These are phyloP conservation scores for Apiotrichum domesticum DNA, from an alignment of 1,284 basidiomycete genomes.

Conservation along the genomic window DNA sequence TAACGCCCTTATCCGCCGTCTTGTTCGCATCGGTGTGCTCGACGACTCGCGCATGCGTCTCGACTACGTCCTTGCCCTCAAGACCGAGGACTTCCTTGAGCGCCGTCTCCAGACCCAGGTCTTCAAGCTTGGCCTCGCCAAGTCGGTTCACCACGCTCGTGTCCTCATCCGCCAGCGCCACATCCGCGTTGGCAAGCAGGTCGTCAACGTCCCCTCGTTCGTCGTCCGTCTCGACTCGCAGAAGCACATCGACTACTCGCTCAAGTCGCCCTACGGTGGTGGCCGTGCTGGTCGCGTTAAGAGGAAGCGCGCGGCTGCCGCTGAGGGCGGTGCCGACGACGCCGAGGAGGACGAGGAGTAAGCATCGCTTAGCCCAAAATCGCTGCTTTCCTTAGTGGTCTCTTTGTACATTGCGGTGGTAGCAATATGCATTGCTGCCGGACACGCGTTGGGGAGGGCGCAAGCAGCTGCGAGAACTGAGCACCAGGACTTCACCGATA, in stretches of 20 bases:
- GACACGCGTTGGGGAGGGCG: background rate
- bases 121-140: slow-evolving; percentile 92
- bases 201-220: slow-evolving; percentile 98
- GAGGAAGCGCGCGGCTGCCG: slow-evolving; percentile 93
- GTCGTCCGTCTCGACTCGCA: slow-evolving; percentile 95
- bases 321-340: slow-evolving; percentile 87
- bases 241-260: slow-evolving; percentile 98
- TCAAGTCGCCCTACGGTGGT: slow-evolving; percentile 96
- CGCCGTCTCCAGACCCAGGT: slow-evolving; percentile 98
- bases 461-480: too few relatives aligned
- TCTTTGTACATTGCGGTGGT: slow-evolving; percentile 23
- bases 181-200: slow-evolving; percentile 91
- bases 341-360: slow-evolving; percentile 64
- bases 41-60: slow-evolving; percentile 98
- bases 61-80: slow-evolving; percentile 98
- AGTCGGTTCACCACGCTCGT: slow-evolving; percentile 98
- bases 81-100: slow-evolving; percentile 99
- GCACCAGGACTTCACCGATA: too few relatives aligned
- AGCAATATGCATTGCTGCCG: slow-evolving; percentile 21
- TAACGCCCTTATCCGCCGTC: slow-evolving; percentile 97
- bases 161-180: slow-evolving; percentile 90
- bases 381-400: slow-evolving; percentile 5
- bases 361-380: slow-evolving; percentile 7
- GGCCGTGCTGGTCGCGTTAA: slow-evolving; percentile 96
- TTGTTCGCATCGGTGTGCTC: slow-evolving; percentile 99